Conservation (phyloP, 306 rosid genomes). For the Boehmeria nivea region DNA sequence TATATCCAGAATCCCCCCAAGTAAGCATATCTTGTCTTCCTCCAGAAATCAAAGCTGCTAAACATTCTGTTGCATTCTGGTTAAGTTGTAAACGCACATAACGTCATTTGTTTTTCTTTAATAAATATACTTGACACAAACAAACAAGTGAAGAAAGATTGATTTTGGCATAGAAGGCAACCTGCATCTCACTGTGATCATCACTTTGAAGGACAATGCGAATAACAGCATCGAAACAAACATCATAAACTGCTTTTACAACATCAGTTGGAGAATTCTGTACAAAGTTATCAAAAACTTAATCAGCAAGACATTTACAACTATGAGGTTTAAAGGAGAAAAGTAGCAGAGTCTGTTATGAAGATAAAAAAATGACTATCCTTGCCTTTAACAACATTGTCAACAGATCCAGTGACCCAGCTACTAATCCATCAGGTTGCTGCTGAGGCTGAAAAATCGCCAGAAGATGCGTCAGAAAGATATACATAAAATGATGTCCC, state of each 20-base stretch:
- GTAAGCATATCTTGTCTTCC: constrained; percentile 71
- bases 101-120: constrained; percentile 15
- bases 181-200: constrained; percentile 97
- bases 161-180: constrained; percentile 6
- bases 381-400: constrained; percentile 95
- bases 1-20: constrained; percentile 79
- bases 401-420: constrained; percentile 84
- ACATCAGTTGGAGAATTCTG: constrained; percentile 87
- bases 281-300: constrained; percentile 30
- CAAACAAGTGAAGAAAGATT: not conserved
- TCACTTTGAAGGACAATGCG: constrained; percentile 69
- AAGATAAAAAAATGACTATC: constrained; percentile 14
- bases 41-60: constrained; percentile 71
- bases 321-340: constrained; percentile 14
- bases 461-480: constrained; percentile 33
- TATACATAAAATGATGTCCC: not conserved
- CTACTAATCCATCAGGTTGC: constrained; percentile 83
- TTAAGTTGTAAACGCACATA: constrained; percentile 20
- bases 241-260: constrained; percentile 67
- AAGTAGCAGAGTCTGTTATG: not conserved
- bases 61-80: constrained; percentile 93
- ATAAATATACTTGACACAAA: not conserved
- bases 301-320: constrained; percentile 31
- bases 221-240: constrained; percentile 60
- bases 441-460: constrained; percentile 58